Base-by-base conservation (phyloP, 208 protist genomes). In the Kentomonas sorsogonicus region DNA sequence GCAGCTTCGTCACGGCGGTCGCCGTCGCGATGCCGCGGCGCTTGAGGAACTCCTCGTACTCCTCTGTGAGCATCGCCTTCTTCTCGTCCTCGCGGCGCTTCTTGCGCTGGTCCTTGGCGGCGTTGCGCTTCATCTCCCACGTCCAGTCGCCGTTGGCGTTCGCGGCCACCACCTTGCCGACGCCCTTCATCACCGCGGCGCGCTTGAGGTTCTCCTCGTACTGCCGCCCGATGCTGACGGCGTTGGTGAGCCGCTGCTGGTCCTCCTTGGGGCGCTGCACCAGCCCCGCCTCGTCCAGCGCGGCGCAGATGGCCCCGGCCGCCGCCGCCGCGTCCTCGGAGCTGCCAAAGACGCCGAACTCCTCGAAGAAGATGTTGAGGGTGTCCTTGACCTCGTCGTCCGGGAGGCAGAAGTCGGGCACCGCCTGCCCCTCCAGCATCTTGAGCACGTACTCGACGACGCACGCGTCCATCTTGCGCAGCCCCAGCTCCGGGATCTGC, bases 121-220 rank as follows among this genome's bases (percentile, higher is more conserved):
- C 66, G 68, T 76, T 91, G 25, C 86, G 83, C 56, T 91, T 93
- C 61, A 73, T 79, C 70, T 95, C 83, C 86, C 89, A 95, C 29
- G 81, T 73, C 83, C 86, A 92, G 52, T 92, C 84, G 47, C 89
- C 85, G 74, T 95, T 95, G 5, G 85, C 89, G 74, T 95, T 95
- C 13, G 86, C 83, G 26, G 73, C 62, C 1, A 77, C 63, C 0
- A 90, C 74, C 61, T 90, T 91, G 23, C 87, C 87, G 4, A 94
- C 87, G 38, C 67, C 75, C 53, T 81, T 83, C 60, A 94, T 88
- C 81, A 89, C 79, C 10, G 75, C 86, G 23, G 87, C 83, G 16
- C 81, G 79, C 66, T 84, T 85, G 23, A 94, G 58, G 51, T 74
- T 94, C 55, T 94, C 87, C 56, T 94, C 83, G 73, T 91, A 94